phyloP scores from a whole-genome alignment of 2,329 filamentous ascomycete genomes.

The Davidsoniella neocaledoniae region DNA sequence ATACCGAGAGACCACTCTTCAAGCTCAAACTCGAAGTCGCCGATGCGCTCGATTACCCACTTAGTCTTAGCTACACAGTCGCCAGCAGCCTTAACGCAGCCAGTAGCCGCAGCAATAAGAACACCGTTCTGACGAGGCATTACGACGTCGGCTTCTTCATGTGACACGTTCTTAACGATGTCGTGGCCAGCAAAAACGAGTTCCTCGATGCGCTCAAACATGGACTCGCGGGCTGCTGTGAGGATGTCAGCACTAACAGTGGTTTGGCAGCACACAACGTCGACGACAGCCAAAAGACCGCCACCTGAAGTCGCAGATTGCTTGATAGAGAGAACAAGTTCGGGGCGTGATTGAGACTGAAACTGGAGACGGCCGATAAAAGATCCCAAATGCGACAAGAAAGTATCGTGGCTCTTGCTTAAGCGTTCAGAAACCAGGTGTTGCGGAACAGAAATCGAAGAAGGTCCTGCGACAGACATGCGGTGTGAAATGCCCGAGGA shows the following conservation, averaged over 20 bases:
- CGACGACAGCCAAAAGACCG: constrained; percentile 61
- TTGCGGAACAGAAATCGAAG: constrained; percentile 39
- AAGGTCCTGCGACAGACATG: constrained; percentile 56
- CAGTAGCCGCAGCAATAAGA: constrained; percentile 63
- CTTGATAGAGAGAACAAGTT: constrained; percentile 66
- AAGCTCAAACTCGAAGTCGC: constrained; percentile 78
- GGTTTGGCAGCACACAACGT: constrained; percentile 67
- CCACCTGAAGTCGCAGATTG: constrained; percentile 71
- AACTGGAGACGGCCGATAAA: constrained; percentile 83
- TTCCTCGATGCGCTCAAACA: constrained; percentile 66
- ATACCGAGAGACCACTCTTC: constrained; percentile 37
- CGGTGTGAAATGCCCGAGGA: constrained; percentile 51
- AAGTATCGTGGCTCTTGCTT: constrained; percentile 65
- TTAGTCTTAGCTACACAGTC: constrained; percentile 83
- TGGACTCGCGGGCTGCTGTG: constrained; percentile 50
- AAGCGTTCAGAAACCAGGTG: constrained; percentile 74
- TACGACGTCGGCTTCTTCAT: constrained; percentile 60
- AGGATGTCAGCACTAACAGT: constrained; percentile 48
- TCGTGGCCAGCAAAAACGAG: constrained; percentile 69
- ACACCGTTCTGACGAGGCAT: constrained; percentile 63
- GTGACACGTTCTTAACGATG: constrained; percentile 52
- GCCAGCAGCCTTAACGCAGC: constrained; percentile 76
- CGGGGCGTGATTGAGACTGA: constrained; percentile 76
- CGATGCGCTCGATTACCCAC: constrained; percentile 69
- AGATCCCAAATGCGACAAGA: constrained; percentile 77